Percentiles rank a stretch among this genome's conserved stretches.
phyloP scores from a whole-genome alignment of 495 filamentous ascomycete species.

The Patellaria atrata region DNA sequence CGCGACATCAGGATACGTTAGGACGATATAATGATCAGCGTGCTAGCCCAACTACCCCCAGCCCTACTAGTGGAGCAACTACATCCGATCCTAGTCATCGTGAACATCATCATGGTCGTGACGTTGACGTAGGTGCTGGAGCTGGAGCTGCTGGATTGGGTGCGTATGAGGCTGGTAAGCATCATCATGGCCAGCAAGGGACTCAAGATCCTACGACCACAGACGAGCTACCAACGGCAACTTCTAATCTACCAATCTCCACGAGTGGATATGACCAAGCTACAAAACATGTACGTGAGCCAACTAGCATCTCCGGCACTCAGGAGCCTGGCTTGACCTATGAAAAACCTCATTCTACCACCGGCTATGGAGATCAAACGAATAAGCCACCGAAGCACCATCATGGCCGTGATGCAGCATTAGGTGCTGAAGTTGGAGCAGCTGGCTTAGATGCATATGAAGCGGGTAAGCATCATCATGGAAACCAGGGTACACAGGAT shows the following conservation, averaged over 20 bases:
- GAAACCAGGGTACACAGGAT: constrained; percentile 11
- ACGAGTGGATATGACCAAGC: too few species aligned
- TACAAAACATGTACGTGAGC: too few species aligned
- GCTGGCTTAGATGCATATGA: constrained; percentile 14
- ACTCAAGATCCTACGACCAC: too few species aligned
- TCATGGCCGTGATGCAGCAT: constrained; percentile 13
- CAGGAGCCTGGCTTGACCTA: too few species aligned
- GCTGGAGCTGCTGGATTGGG: constrained; percentile 6
- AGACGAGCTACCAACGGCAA: too few species aligned
- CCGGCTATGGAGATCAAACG: too few species aligned
- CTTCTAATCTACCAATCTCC: too few species aligned
- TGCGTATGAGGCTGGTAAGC: constrained; percentile 6
- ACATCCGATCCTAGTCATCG: neutral
- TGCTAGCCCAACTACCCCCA: neutral
- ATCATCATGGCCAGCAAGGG: neutral
- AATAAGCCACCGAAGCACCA: too few species aligned
- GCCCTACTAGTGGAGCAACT: constrained; percentile 7
- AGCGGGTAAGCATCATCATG: constrained; percentile 4
- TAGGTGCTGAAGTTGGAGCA: constrained; percentile 12
- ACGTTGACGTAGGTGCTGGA: constrained; percentile 11
- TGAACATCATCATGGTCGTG: constrained; percentile 22
- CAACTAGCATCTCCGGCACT: too few species aligned
- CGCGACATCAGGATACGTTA: too few species aligned
- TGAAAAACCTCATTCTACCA: too few species aligned
- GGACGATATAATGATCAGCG: neutral